phyloP scores from a whole-genome alignment of 495 filamentous ascomycete species.

The Evansstolkia leycettana region DNA sequence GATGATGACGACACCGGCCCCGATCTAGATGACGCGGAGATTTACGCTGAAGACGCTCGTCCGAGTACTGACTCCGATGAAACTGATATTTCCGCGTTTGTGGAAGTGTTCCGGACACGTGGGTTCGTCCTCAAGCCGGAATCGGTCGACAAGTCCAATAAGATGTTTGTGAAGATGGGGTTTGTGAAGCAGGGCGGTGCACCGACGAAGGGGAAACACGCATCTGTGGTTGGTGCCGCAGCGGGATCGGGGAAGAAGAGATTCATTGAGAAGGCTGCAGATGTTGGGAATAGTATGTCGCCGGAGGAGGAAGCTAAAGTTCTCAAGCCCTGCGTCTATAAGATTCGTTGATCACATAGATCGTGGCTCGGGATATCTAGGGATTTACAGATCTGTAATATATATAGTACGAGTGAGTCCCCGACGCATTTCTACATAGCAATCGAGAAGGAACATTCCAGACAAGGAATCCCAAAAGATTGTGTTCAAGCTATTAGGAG shows the following conservation, averaged over 20 bases:
- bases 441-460: too few relatives aligned
- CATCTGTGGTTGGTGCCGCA: constrained; percentile 22
- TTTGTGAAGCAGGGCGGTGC: constrained; percentile 66
- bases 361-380: neutral
- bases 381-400: neutral
- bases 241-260: constrained; percentile 40
- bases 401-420: neutral
- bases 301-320: constrained; percentile 50
- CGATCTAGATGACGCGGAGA: constrained; percentile 32
- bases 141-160: constrained; percentile 71
- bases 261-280: constrained; percentile 43
- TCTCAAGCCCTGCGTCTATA: constrained; percentile 95
- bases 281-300: constrained; percentile 38
- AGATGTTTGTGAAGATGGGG: constrained; percentile 95
- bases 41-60: constrained; percentile 37
- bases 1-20: constrained; percentile 23
- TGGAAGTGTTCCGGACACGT: constrained; percentile 63
- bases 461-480: too few relatives aligned
- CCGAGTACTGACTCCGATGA: constrained; percentile 33
- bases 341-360: constrained; percentile 49
- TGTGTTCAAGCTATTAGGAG: constrained; percentile 6
- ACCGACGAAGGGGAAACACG: constrained; percentile 59
- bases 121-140: constrained; percentile 62
- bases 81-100: constrained; percentile 80
- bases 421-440: too few relatives aligned